Percentiles rank a stretch among this genome's conserved stretches.
Conservation (phyloP, 1,284 basidiomycete species). For the Tetrapyrgos nigripes region DNA sequence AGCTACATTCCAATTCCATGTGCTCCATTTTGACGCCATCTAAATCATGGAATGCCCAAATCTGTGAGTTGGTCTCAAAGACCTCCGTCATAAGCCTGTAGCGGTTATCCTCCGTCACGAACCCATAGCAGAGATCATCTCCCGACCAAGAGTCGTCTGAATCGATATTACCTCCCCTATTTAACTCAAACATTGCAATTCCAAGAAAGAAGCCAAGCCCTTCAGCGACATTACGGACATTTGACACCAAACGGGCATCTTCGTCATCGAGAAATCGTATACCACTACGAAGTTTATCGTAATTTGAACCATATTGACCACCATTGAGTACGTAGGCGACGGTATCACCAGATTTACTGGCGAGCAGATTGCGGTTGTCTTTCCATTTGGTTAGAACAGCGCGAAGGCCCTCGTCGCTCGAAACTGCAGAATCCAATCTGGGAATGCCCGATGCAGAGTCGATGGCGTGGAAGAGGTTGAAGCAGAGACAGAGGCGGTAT, state of each 20-base stretch:
- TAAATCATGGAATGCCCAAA: no score
- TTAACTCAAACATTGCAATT: constrained; percentile 44
- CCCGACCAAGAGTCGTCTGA: constrained; percentile 35
- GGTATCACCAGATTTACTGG: no score
- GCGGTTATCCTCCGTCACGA: no score
- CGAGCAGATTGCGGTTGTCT: constrained; percentile 20
- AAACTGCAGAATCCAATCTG: constrained; percentile 7
- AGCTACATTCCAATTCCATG: no score
- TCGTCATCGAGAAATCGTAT: constrained; percentile 33
- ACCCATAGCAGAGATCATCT: no score
- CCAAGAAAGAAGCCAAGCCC: constrained; percentile 34
- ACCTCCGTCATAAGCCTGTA: no score
- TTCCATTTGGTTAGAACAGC: constrained; percentile 33
- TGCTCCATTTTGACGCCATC: no score
- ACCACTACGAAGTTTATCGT: constrained; percentile 27
- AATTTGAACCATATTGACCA: constrained; percentile 38
- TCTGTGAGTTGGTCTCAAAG: no score
- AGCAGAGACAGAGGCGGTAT: constrained; percentile 51
- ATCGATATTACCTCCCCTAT: no score
- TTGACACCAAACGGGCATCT: constrained; percentile 33
- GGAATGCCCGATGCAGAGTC: constrained; percentile 8
- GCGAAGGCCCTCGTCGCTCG: constrained; percentile 32
- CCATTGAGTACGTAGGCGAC: constrained; percentile 36
- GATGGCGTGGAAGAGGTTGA: constrained; percentile 43
- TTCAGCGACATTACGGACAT: constrained; percentile 30